These are phyloP conservation scores for Quercus dentata DNA, from an alignment of 306 rosid genomes.

Conservation along the genomic window DNA sequence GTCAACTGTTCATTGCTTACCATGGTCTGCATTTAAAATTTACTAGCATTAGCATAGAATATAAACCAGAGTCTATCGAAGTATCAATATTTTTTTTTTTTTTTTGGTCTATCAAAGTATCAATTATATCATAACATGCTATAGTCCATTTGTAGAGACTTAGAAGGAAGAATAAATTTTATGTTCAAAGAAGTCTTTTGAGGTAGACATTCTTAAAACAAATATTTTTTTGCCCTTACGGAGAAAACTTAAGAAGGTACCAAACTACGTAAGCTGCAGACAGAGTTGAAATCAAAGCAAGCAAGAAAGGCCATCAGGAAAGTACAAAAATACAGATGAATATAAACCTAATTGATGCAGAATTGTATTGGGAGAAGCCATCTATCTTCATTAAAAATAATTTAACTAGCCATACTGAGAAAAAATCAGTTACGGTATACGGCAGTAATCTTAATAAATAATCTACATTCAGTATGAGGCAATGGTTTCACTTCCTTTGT, in stretches of 20 bases:
- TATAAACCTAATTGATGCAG: not conserved
- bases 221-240: not conserved
- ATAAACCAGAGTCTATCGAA: constrained; percentile 3
- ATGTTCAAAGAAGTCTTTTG: not conserved
- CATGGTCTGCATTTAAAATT: constrained; percentile 77
- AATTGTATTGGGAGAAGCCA: not conserved
- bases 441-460: not conserved
- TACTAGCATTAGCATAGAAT: constrained; percentile 19
- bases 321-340: not conserved
- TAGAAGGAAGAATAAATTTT: not conserved
- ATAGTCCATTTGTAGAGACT: not conserved
- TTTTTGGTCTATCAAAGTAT: not conserved
- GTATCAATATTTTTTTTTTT: not conserved
- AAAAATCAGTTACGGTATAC: not conserved
- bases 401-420: not conserved
- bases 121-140: not conserved
- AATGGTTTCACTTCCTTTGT: not conserved
- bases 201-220: not conserved
- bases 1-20: constrained; percentile 76
- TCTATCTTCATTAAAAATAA: not conserved
- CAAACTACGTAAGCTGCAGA: too few species aligned
- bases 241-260: not conserved
- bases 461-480: not conserved
- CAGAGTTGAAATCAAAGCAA: too few species aligned
- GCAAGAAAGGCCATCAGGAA: not conserved